A percentile compares a stretch with the other conserved stretches of the same genome.
phyloP scores from a whole-genome alignment of 2,329 filamentous ascomycete species.

The Fusarium austroafricanum region DNA sequence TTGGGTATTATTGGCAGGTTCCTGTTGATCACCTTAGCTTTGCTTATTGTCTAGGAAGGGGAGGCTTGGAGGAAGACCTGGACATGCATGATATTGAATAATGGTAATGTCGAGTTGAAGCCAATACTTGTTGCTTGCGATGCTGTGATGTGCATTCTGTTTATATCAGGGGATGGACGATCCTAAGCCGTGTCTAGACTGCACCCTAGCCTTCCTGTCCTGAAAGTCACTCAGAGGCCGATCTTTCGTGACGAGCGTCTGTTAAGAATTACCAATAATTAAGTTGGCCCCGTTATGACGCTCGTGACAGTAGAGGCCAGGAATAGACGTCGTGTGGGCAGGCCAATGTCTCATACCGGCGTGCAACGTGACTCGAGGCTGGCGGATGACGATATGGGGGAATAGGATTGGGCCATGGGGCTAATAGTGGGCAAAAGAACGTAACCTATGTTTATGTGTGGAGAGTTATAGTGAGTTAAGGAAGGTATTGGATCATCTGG shows the following conservation, averaged over 20 bases:
- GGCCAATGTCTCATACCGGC: constrained; percentile 27
- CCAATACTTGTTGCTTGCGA: not conserved
- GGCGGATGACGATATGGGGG: constrained; percentile 29
- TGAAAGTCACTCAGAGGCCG: not conserved
- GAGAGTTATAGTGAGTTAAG: not conserved
- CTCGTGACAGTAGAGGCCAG: constrained; percentile 31
- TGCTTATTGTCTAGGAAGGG: constrained; percentile 20
- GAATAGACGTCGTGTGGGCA: constrained; percentile 19
- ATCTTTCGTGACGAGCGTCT: not conserved
- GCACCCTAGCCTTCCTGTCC: not conserved
- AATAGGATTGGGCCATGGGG: constrained; percentile 14
- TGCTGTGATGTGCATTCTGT: not conserved
- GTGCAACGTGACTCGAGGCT: constrained; percentile 36
- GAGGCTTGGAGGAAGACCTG: constrained; percentile 1
- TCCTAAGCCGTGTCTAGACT: not conserved
- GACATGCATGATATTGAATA: constrained; percentile 47
- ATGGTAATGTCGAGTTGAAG: constrained; percentile 46
- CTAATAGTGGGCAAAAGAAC: not conserved
- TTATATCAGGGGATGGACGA: not conserved
- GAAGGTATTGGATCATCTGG: constrained; percentile 22
- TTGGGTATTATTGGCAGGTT: constrained; percentile 36
- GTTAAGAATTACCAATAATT: not conserved
- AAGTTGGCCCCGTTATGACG: constrained; percentile 10
- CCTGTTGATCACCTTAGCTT: constrained; percentile 5
- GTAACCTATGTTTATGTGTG: not conserved